A percentile compares a stretch with the other conserved stretches of the same genome.
phyloP scores from a whole-genome alignment of 208 protist genomes.

The Giardia duodenalis region DNA sequence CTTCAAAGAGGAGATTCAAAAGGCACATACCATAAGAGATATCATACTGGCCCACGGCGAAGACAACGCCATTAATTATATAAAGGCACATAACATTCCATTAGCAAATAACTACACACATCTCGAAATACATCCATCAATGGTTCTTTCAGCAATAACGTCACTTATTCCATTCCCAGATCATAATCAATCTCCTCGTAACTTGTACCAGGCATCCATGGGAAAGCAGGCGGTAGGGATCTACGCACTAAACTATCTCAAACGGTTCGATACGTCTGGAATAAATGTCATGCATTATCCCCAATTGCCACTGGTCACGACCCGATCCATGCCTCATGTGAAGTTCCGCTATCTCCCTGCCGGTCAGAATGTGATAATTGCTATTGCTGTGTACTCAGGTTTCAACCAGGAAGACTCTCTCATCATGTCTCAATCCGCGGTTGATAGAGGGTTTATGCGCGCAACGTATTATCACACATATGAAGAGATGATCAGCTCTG shows the following conservation, averaged over 20 bases:
- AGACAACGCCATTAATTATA: not conserved
- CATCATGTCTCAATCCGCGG: conserved; percentile 84
- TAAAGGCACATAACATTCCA: not conserved
- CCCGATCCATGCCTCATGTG: conserved; percentile 71
- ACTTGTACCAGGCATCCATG: conserved; percentile 98
- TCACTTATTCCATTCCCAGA: conserved; percentile 96
- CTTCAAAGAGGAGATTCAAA: not conserved
- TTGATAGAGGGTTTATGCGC: conserved; percentile 70
- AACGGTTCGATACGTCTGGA: conserved; percentile 80
- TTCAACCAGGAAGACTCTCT: conserved; percentile 99
- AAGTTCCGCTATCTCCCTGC: conserved; percentile 83
- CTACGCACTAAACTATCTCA: conserved; percentile 57
- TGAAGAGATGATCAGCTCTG: not conserved
- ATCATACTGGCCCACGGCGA: not conserved
- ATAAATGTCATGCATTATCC: conserved; percentile 82
- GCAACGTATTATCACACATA: not conserved
- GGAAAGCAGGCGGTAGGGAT: conserved; percentile 94
- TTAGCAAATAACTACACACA: conserved; percentile 54
- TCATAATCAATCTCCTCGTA: conserved; percentile 99
- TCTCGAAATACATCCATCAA: conserved; percentile 70
- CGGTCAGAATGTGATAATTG: conserved; percentile 95
- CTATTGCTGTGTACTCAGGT: conserved; percentile 95
- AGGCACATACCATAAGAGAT: not conserved
- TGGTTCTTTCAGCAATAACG: conserved; percentile 64
- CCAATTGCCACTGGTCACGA: conserved; percentile 60